A percentile compares a stretch with the other conserved stretches of the same genome.
These are phyloP conservation scores for Malassezia furfur DNA, from an alignment of 1,284 basidiomycete species.

Conservation along the genomic window DNA sequence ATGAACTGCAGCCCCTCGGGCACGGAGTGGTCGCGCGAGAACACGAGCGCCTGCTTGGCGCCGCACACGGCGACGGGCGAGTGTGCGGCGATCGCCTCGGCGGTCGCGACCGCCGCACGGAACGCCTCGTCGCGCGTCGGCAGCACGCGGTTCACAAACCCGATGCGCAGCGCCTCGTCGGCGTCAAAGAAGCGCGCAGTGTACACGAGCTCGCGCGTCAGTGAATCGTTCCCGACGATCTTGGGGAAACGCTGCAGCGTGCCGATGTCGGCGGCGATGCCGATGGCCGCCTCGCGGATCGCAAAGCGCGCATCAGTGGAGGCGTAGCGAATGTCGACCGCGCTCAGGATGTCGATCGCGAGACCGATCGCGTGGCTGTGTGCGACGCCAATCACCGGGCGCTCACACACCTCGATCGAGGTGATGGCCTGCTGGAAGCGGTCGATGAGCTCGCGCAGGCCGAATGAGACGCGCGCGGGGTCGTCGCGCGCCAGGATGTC, in stretches of 20 bases:
- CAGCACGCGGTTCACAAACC: conserved; percentile 68
- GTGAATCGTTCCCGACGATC: conserved; percentile 66
- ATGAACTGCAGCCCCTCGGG: conserved; percentile 70
- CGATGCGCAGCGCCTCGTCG: conserved; percentile 62
- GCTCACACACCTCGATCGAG: conserved; percentile 57
- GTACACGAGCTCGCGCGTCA: conserved; percentile 69
- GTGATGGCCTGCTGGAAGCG: conserved; percentile 45
- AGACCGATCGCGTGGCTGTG: conserved; percentile 70
- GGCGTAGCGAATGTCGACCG: conserved; percentile 72
- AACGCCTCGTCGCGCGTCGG: conserved; percentile 57
- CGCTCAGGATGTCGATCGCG: conserved; percentile 63
- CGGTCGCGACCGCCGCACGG: conserved; percentile 58
- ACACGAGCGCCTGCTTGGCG: conserved; percentile 67
- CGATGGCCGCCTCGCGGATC: conserved; percentile 83
- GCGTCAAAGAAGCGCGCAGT: conserved; percentile 66
- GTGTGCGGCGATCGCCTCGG: conserved; percentile 62
- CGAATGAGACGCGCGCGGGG: conserved; percentile 33
- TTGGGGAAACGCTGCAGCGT: conserved; percentile 77
- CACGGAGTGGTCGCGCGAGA: conserved; percentile 69
- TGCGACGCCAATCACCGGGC: conserved; percentile 75
- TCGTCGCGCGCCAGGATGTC: conserved; percentile 24
- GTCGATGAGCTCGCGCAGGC: conserved; percentile 33
- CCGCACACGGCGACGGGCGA: conserved; percentile 70
- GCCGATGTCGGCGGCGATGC: conserved; percentile 81
- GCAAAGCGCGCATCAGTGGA: conserved; percentile 60